Conservation (phyloP, 805 yeast genomes). For the Kluyveromyces lactis region DNA sequence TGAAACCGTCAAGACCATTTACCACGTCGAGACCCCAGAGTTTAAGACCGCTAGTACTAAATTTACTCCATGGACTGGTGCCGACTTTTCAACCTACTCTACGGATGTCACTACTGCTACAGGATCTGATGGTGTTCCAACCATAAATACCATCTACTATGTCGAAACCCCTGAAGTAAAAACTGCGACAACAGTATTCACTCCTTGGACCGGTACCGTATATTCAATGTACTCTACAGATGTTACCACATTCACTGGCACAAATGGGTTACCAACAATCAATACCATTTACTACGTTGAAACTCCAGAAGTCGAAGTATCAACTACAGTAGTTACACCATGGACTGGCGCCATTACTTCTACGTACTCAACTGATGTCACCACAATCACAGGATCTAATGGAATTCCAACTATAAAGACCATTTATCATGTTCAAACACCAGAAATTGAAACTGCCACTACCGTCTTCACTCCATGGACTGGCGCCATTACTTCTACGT, state of each 20-base stretch:
- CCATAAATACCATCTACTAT: constrained; percentile 10
- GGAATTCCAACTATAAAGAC: constrained; percentile 10
- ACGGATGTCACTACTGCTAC: constrained; percentile 8
- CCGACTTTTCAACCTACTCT: constrained; percentile 9
- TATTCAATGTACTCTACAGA: background rate
- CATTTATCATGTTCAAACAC: constrained; percentile 11
- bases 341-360: constrained; percentile 7
- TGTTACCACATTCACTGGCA: background rate
- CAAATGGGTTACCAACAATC: background rate
- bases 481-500: constrained; percentile 10
- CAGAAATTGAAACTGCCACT: constrained; percentile 5
- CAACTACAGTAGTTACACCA: background rate
- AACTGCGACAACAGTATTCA: background rate
- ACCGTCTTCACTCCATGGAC: constrained; percentile 11
- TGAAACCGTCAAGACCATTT: constrained; percentile 9
- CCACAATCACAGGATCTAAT: constrained; percentile 7
- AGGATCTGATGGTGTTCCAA: constrained; percentile 8
- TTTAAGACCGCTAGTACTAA: constrained; percentile 5
- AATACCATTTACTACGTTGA: background rate
- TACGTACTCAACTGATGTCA: constrained; percentile 9
- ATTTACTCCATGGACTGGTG: constrained; percentile 12
- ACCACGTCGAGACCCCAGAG: constrained; percentile 11
- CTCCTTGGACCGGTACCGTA: constrained; percentile 1
- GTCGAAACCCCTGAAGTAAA: constrained; percentile 12
- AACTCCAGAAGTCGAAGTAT: background rate